These are phyloP conservation scores for Tetraselmis striata DNA, from an alignment of 139 green algal species.

Conservation along the genomic window DNA sequence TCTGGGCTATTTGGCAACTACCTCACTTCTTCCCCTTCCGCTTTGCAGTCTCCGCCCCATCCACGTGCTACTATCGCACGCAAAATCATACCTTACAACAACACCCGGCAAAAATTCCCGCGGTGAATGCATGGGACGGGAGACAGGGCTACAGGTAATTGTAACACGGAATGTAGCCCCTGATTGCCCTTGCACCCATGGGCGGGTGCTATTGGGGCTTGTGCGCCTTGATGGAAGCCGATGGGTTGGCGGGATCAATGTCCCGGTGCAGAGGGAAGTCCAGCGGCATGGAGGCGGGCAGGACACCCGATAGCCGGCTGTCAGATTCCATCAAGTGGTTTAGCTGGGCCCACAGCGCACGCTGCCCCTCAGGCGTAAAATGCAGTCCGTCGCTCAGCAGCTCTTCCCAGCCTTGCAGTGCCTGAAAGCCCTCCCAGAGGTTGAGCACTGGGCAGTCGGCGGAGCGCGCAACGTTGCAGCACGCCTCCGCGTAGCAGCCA, in stretches of 20 bases:
- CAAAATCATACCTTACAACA: too few relatives aligned
- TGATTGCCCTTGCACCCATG: too few relatives aligned
- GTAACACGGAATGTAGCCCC: too few relatives aligned
- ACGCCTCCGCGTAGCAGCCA: conserved; percentile 47
- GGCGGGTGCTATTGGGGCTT: too few relatives aligned
- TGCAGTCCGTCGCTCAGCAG: conserved; percentile 67
- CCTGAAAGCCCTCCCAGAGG: conserved; percentile 54
- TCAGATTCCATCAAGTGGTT: conserved; percentile 21
- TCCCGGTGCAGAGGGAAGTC: not conserved
- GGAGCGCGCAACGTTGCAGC: conserved; percentile 27
- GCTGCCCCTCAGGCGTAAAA: conserved; percentile 52
- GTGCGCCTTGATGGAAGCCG: not conserved
- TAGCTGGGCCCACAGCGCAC: conserved; percentile 35
- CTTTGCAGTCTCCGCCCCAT: too few relatives aligned
- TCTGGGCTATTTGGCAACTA: too few relatives aligned
- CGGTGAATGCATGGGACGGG: too few relatives aligned
- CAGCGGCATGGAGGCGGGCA: not conserved
- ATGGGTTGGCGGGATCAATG: not conserved
- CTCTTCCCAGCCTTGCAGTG: conserved; percentile 15
- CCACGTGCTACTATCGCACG: too few relatives aligned
- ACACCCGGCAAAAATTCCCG: too few relatives aligned
- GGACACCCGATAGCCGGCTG: not conserved
- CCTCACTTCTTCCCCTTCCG: too few relatives aligned
- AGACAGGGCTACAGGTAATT: too few relatives aligned
- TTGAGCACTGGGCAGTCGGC: conserved; percentile 54